Evolutionary conservation across 78 protist species (phyloP), one percentile per base, ranked within the genome.

Genomic region (Dictyostelium firmibasis): DNA sequence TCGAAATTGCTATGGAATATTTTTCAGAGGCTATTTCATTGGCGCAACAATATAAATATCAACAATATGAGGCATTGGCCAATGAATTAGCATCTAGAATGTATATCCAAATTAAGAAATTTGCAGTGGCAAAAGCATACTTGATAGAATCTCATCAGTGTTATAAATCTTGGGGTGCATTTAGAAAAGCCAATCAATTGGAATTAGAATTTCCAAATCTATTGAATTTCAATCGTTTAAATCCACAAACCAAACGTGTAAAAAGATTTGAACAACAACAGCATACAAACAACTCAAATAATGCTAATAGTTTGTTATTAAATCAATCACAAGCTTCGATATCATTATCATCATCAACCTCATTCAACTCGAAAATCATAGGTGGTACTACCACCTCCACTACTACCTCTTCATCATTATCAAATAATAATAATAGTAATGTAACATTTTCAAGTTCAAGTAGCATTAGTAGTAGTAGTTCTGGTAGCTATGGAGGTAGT

Each of bases 151-250:
- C 92, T 4, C 92, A 86, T 13, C 31, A 14, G 1, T 86, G 92
- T 57, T 86, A 86, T 86, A 47, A 44, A 31, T 76, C 38, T 44
- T 86, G 92, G 92, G 84, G 92, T 38, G 92, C 92, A 1, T 35
- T 29, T 11, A 20, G 43, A 27, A 86, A 86, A 29, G 29, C 84
- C 0, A 47, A 43, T 27, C 78, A 53, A 14, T 27, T 86, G 29
- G 92, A 86, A 57, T n/a, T 86, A 2, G 92, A 86, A 29, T 86
- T 36, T 27, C 92, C 92, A 53, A 20, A 43, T 13, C 38, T 86
- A 4, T 50, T 86, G n/a, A 76, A 14, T 38, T 27, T 57, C 6
- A 76, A 60, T 25, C n/a, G 84, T 18, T 23, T 81, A 5, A 23
- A 41, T 67, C 62, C 53, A 74, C 75, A 67, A 67, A 36, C 35